These are phyloP conservation scores for Diaporthe sp. DNA, from an alignment of 2,329 filamentous ascomycete species.

Conservation along the genomic window DNA sequence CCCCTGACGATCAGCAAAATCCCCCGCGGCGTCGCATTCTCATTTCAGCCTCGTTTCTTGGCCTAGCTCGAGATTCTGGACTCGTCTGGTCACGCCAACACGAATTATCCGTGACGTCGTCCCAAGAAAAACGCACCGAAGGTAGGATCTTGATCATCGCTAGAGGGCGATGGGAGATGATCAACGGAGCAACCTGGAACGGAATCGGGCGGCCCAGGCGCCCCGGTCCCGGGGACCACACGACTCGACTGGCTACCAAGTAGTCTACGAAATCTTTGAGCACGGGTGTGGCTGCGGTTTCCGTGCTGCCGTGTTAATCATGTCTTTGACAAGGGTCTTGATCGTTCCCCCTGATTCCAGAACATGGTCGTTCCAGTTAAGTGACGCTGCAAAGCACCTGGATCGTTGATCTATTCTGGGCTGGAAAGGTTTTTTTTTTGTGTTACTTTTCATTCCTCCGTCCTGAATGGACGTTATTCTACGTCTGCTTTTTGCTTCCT, in stretches of 20 bases:
- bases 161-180: background rate
- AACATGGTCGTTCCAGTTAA: background rate
- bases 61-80: slow-evolving; percentile 23
- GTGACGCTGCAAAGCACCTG: background rate
- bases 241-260: slow-evolving; percentile 6
- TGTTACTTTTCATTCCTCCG: slow-evolving; percentile 18
- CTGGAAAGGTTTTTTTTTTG: background rate
- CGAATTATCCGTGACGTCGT: slow-evolving; percentile 1
- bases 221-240: slow-evolving; percentile 5
- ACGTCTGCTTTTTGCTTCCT: background rate
- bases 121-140: background rate
- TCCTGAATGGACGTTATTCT: background rate
- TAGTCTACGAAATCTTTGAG: background rate
- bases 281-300: slow-evolving; percentile 23
- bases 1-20: slow-evolving; percentile 39
- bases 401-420: slow-evolving; percentile 13
- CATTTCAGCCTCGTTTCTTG: slow-evolving; percentile 38
- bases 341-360: slow-evolving; percentile 4
- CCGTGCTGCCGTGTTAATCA: background rate
- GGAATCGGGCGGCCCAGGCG: background rate
- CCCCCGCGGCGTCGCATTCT: slow-evolving; percentile 27
- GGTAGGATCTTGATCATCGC: background rate
- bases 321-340: background rate
- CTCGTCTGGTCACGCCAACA: slow-evolving; percentile 3
- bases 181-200: slow-evolving; percentile 5